Evolutionary conservation across 345 rosid species (phyloP).

Genomic region (Rhizophora apiculata): DNA sequence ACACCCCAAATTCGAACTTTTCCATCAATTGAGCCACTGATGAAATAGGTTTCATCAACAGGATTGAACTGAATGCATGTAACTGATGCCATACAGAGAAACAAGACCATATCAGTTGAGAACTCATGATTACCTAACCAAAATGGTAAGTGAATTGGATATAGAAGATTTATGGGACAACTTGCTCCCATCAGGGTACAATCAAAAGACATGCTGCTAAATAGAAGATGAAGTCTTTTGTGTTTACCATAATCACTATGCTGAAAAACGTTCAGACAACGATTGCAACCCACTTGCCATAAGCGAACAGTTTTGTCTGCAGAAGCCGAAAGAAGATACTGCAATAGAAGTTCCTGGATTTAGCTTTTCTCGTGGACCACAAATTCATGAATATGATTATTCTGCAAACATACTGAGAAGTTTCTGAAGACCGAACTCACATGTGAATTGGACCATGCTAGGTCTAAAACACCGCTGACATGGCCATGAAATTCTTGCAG

Average conservation of each 20-base stretch:
- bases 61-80: constrained; percentile 90
- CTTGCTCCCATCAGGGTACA: not conserved
- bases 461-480: constrained; percentile 58
- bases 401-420: not conserved
- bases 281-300: constrained; percentile 59
- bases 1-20: constrained; percentile 92
- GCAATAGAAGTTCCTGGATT: constrained; percentile 26
- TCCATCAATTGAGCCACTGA: constrained; percentile 91
- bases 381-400: not conserved
- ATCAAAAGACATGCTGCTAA: not conserved
- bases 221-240: not conserved
- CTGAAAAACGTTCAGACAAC: constrained; percentile 51
- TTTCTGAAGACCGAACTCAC: constrained; percentile 40
- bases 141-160: not conserved
- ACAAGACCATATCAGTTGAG: constrained; percentile 11
- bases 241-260: constrained; percentile 68
- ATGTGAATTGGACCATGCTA: constrained; percentile 82
- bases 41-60: constrained; percentile 54
- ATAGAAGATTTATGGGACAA: not conserved
- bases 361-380: not conserved
- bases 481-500: constrained; percentile 79
- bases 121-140: not conserved
- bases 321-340: constrained; percentile 77
- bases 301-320: constrained; percentile 72
- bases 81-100: constrained; percentile 47